Evolutionary conservation across 768 basidiomycete genomes (phyloP).

Genomic region (Tricholomella constricta): DNA sequence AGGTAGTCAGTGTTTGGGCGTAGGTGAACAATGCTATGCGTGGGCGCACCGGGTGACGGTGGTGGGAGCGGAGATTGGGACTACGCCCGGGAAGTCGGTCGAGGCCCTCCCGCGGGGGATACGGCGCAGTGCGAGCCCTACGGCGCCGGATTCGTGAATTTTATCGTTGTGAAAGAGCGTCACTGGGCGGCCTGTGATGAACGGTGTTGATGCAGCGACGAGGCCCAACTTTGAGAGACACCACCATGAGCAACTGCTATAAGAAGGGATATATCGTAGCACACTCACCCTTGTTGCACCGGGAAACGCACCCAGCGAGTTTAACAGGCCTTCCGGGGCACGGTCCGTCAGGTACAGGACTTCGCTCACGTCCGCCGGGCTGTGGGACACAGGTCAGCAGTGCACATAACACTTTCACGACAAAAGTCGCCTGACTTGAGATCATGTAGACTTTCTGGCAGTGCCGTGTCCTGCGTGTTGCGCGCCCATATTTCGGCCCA

Average conservation of each 20-base stretch:
- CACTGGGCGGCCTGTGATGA: conserved; percentile 72
- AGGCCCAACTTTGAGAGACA: conserved; percentile 58
- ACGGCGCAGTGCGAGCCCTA: conserved; percentile 57
- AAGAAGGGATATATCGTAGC: neutral
- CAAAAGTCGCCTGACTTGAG: conserved; percentile 40
- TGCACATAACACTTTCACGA: neutral
- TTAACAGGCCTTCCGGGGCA: conserved; percentile 57
- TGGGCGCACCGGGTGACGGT: conserved; percentile 53
- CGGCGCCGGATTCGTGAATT: conserved; percentile 64
- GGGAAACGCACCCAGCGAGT: conserved; percentile 44
- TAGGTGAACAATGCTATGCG: neutral
- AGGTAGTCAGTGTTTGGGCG: neutral
- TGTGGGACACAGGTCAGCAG: conserved; percentile 10
- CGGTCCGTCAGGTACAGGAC: conserved; percentile 61
- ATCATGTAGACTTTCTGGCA: conserved; percentile 42
- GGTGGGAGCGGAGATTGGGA: conserved; percentile 47
- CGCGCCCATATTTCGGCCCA: conserved; percentile 58
- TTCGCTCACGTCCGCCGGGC: conserved; percentile 32
- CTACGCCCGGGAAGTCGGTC: conserved; percentile 42
- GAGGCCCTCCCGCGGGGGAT: conserved; percentile 6
- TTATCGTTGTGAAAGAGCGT: conserved; percentile 63
- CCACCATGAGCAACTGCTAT: neutral
- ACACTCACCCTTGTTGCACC: conserved; percentile 50
- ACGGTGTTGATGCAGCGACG: conserved; percentile 74
- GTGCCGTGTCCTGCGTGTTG: conserved; percentile 15